A percentile compares a stretch with the other conserved stretches of the same genome.
Conservation (phyloP, 2,329 filamentous ascomycete genomes). For the Alternaria burnsii region DNA sequence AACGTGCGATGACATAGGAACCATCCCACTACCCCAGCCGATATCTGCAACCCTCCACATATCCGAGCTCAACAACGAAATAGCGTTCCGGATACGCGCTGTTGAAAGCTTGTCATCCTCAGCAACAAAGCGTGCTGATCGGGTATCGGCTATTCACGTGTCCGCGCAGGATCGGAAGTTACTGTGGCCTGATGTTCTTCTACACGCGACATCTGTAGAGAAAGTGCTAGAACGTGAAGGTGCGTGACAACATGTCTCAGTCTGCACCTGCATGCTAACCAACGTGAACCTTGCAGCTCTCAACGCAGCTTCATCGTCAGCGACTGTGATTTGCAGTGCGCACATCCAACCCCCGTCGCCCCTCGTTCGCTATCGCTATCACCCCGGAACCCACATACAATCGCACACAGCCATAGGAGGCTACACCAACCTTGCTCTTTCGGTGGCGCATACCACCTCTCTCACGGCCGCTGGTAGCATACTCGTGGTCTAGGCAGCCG, state of each 20-base stretch:
- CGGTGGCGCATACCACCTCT: neutral
- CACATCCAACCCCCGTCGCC: slow-evolving; percentile 18
- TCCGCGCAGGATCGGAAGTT: neutral
- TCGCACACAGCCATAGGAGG: slow-evolving; percentile 14
- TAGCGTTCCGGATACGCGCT: slow-evolving; percentile 38
- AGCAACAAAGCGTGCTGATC: slow-evolving; percentile 17
- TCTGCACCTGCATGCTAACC: slow-evolving; percentile 2
- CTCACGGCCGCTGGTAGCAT: neutral
- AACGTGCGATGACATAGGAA: slow-evolving; percentile 34
- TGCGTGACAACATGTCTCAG: slow-evolving; percentile 16
- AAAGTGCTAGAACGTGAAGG: slow-evolving; percentile 13
- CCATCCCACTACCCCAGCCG: slow-evolving; percentile 22
- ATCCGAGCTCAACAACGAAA: slow-evolving; percentile 46
- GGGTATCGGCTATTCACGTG: slow-evolving; percentile 29
- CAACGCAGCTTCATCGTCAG: neutral
- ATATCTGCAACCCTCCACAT: slow-evolving; percentile 32
- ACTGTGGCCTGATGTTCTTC: slow-evolving; percentile 28
- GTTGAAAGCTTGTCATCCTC: slow-evolving; percentile 18
- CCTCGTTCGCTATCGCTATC: slow-evolving; percentile 23
- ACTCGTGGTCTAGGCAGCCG: slow-evolving; percentile 13
- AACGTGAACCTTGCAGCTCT: neutral
- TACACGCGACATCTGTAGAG: slow-evolving; percentile 17
- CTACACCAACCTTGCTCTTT: slow-evolving; percentile 7
- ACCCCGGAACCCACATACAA: slow-evolving; percentile 17
- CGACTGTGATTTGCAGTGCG: slow-evolving; percentile 19